These are phyloP conservation scores for Mucor circinelloides DNA, from an alignment of 371 early-diverging fungal species.

Conservation along the genomic window DNA sequence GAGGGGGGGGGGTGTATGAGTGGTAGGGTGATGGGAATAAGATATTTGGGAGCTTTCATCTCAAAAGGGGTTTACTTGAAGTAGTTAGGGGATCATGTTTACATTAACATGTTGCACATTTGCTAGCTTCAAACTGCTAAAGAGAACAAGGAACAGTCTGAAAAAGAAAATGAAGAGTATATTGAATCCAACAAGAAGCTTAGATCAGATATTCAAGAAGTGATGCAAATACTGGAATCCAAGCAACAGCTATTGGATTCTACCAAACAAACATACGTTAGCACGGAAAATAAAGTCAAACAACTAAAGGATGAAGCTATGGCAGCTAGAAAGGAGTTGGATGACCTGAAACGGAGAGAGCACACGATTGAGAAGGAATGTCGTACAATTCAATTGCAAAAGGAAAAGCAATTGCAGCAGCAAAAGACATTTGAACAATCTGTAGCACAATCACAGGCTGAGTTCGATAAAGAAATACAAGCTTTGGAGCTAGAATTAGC, in stretches of 20 bases:
- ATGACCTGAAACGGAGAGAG: constrained; percentile 34
- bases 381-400: constrained; percentile 22
- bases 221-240: constrained; percentile 42
- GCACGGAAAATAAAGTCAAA: constrained; percentile 33
- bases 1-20: neutral
- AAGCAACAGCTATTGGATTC: constrained; percentile 43
- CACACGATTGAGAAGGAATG: constrained; percentile 29
- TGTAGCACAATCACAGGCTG: constrained; percentile 22
- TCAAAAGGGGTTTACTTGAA: neutral
- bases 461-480: constrained; percentile 27
- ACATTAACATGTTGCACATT: neutral
- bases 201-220: constrained; percentile 40
- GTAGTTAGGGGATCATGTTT: neutral
- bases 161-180: constrained; percentile 35
- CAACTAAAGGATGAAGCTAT: constrained; percentile 41
- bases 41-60: neutral
- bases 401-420: constrained; percentile 29
- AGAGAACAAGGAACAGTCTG: constrained; percentile 29
- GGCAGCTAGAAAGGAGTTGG: constrained; percentile 42
- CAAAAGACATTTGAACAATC: constrained; percentile 24
- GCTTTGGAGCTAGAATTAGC: constrained; percentile 18
- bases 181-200: constrained; percentile 39
- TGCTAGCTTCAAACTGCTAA: constrained; percentile 29
- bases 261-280: constrained; percentile 32
- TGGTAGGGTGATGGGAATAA: too few relatives aligned